Percentiles rank a stretch among this genome's conserved stretches.
phyloP scores from a whole-genome alignment of 2,329 filamentous ascomycete genomes.

The Cladosporium halotolerans region DNA sequence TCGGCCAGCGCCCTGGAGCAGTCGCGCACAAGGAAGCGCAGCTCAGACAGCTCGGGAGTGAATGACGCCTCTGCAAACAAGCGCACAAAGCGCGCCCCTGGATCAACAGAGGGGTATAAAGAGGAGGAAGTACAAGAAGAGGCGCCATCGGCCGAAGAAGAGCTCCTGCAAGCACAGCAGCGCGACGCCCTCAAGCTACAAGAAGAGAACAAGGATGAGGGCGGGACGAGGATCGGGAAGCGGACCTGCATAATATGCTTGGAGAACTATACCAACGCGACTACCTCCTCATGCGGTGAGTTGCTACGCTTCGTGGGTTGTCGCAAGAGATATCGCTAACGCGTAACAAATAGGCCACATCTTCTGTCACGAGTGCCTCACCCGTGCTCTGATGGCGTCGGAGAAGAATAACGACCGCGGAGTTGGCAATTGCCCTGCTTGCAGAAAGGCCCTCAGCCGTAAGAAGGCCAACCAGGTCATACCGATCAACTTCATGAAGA shows the following conservation, averaged over 20 bases:
- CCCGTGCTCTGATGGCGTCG: conserved; percentile 52
- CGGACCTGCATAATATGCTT: conserved; percentile 59
- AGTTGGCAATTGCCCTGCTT: conserved; percentile 42
- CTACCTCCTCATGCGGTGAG: conserved; percentile 55
- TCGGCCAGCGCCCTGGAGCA: neutral
- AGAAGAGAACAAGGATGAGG: conserved; percentile 16
- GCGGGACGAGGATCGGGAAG: conserved; percentile 35
- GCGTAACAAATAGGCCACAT: conserved; percentile 46
- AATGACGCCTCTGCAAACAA: neutral
- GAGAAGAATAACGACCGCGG: conserved; percentile 44
- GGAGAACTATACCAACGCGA: conserved; percentile 54
- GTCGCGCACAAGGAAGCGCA: conserved; percentile 6
- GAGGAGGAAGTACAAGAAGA: conserved; percentile 15
- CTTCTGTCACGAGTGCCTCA: conserved; percentile 59
- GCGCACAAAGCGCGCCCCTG: neutral
- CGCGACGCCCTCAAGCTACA: conserved; percentile 20
- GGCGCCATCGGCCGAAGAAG: conserved; percentile 27
- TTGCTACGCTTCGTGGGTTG: conserved; percentile 10
- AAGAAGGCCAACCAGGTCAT: conserved; percentile 37
- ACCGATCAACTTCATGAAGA: conserved; percentile 35
- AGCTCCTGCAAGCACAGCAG: conserved; percentile 28
- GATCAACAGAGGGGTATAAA: conserved; percentile 2
- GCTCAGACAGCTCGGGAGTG: neutral
- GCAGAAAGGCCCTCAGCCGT: conserved; percentile 39
- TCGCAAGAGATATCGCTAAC: neutral